Base-by-base conservation (phyloP, 306 rosid species). In the Acacia crassicarpa region DNA sequence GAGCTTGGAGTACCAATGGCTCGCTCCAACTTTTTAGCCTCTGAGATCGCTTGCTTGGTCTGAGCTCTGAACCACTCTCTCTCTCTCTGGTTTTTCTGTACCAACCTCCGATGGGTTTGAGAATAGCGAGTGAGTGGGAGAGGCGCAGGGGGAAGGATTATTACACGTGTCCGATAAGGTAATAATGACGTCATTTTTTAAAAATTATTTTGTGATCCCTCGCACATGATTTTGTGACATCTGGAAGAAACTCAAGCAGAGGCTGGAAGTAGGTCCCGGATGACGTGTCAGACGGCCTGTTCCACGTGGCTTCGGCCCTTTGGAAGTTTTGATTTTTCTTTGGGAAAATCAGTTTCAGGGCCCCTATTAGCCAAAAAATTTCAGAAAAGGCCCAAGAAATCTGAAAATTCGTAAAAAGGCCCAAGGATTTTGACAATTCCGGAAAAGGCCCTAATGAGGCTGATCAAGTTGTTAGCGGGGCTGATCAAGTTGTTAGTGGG, bases 21-120 rank as follows among this genome's bases (percentile, higher is more conserved):
- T 91, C 82, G 91, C 84, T 87, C 75, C 85, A 49, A 56, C 8
- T 69, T 82, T 72, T 79, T 61, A 80, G 90, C 83, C 87, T 45
- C 83, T 54, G 68, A 74, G 84, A 82, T 86, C 83, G 91, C 83
- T 53, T 45, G 90, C 84, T 51, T 53, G 51, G 56, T 72, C 48
- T 77, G 53, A 27, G 25, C 67, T 76, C 41, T 8, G 71, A 16
- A 59, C 19, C 12, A 20, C 54, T 27, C 67, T 23, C 33, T 9
- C 67, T 10, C 67, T 22, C 74, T 11, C 74, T n/a, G 19, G 30
- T 68, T 68, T 40, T 25, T 61, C 27, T 11, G 48, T 17, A 44
- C 73, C 74, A 68, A 68, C 49, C 67, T 69, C 33, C 53, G 10
- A 69, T 40, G 32, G 32, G 23, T 16, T 8, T 38, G 41, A 10